Evolutionary conservation across 2,329 filamentous ascomycete species (phyloP).

Genomic region (Neopestalotiopsis clavispora): DNA sequence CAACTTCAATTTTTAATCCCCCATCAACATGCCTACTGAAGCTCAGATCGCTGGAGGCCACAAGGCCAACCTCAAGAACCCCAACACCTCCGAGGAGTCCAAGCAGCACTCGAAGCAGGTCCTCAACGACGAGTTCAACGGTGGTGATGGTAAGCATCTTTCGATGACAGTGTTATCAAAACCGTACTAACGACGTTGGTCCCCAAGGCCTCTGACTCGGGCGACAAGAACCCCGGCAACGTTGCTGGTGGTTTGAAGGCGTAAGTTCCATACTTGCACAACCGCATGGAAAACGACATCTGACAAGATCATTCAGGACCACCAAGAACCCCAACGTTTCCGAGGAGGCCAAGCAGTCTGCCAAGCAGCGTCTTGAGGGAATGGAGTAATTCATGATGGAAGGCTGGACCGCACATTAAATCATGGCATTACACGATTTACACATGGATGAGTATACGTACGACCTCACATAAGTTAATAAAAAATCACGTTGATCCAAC

Average conservation of each 20-base stretch:
- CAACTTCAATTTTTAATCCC: not conserved
- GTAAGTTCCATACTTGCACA: slow-evolving; percentile 37
- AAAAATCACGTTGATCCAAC: no score
- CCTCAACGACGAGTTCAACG: slow-evolving; percentile 55
- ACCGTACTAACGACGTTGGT: slow-evolving; percentile 22
- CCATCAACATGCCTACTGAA: slow-evolving; percentile 50
- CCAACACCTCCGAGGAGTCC: slow-evolving; percentile 58
- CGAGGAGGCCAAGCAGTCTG: slow-evolving; percentile 59
- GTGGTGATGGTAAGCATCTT: slow-evolving; percentile 39
- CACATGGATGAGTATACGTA: no score
- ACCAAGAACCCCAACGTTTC: slow-evolving; percentile 62
- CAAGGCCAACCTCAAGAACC: slow-evolving; percentile 64
- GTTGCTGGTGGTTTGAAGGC: slow-evolving; percentile 57
- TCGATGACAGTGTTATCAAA: not conserved
- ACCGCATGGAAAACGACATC: not conserved
- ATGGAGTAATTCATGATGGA: slow-evolving; percentile 32
- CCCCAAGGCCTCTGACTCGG: slow-evolving; percentile 36
- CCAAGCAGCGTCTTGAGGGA: slow-evolving; percentile 54
- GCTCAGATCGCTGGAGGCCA: slow-evolving; percentile 60
- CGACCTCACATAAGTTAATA: no score
- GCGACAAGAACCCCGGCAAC: slow-evolving; percentile 58
- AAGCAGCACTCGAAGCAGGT: slow-evolving; percentile 60
- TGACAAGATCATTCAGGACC: slow-evolving; percentile 40
- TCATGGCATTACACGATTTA: no score
- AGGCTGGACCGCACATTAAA: not conserved